Percentiles rank a stretch among this genome's conserved stretches.
Conservation (phyloP, 2,329 filamentous ascomycete genomes). For the Penicillium sp. region DNA sequence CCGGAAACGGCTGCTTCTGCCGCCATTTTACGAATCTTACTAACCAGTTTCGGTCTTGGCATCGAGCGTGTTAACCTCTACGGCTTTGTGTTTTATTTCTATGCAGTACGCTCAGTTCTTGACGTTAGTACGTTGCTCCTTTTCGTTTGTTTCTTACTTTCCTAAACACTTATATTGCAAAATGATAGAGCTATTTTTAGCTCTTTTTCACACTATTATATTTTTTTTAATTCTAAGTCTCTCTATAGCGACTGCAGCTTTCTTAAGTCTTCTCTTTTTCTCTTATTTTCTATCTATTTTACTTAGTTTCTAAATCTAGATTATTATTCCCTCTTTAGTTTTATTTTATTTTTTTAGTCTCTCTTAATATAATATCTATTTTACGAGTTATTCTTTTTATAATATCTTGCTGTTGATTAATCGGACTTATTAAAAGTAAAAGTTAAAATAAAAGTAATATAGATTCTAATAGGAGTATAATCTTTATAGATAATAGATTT, state of each 20-base stretch:
- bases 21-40: conserved; percentile 21
- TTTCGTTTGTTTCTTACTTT: not conserved
- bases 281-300: not conserved
- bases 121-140: too few relatives aligned
- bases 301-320: not conserved
- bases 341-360: conserved; percentile 2
- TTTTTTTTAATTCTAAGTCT: not conserved
- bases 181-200: conserved; percentile 61
- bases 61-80: not conserved
- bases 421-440: conserved; percentile 4
- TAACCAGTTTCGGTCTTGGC: conserved; percentile 14
- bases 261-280: not conserved
- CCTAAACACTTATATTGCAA: conserved; percentile 71
- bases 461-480: conserved; percentile 12
- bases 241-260: not conserved
- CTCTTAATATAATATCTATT: not conserved
- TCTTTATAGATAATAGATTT: not conserved
- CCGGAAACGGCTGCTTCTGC: conserved; percentile 17
- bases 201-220: not conserved
- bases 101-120: not conserved
- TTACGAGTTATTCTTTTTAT: conserved; percentile 1
- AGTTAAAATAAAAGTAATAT: conserved; percentile 16
- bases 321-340: not conserved
- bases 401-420: not conserved
- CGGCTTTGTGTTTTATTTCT: not conserved